A percentile compares a stretch with the other conserved stretches of the same genome.
Evolutionary conservation across 768 basidiomycete species (phyloP).

Genomic region (Russula dissimulans): DNA sequence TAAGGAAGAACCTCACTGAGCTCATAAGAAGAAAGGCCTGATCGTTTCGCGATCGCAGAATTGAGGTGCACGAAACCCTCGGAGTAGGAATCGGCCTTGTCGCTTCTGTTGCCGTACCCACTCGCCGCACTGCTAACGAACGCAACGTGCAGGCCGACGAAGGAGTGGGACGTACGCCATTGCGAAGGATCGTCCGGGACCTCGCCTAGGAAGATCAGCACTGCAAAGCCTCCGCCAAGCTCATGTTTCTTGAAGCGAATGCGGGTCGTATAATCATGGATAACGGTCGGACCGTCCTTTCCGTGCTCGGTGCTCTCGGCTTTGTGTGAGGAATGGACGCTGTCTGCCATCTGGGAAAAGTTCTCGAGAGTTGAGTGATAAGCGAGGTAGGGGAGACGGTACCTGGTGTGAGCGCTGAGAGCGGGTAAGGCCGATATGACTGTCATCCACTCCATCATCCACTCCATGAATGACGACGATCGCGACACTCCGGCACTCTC

Average conservation of each 20-base stretch:
- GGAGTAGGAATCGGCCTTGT: constrained; percentile 23
- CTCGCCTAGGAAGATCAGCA: constrained; percentile 39
- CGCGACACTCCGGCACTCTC: no score
- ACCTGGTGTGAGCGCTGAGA: no score
- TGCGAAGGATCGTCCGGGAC: constrained; percentile 31
- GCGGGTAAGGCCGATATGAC: no score
- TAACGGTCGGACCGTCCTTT: background rate
- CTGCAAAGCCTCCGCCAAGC: constrained; percentile 33
- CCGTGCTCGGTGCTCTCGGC: background rate
- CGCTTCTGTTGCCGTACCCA: constrained; percentile 33
- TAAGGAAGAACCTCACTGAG: constrained; percentile 33
- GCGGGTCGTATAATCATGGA: constrained; percentile 35
- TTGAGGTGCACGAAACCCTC: constrained; percentile 40
- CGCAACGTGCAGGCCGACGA: constrained; percentile 36
- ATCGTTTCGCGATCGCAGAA: constrained; percentile 22
- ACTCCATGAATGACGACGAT: no score
- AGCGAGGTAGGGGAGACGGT: no score
- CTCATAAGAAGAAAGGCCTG: constrained; percentile 27
- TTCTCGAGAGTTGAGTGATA: no score
- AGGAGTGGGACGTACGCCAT: constrained; percentile 29
- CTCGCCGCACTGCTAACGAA: constrained; percentile 32
- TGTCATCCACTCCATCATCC: no score
- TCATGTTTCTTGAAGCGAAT: constrained; percentile 37
- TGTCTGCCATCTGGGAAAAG: no score
- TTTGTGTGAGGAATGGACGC: no score